phyloP scores from a whole-genome alignment of 2,329 filamentous ascomycete genomes.

The Trichoderma sp. region DNA sequence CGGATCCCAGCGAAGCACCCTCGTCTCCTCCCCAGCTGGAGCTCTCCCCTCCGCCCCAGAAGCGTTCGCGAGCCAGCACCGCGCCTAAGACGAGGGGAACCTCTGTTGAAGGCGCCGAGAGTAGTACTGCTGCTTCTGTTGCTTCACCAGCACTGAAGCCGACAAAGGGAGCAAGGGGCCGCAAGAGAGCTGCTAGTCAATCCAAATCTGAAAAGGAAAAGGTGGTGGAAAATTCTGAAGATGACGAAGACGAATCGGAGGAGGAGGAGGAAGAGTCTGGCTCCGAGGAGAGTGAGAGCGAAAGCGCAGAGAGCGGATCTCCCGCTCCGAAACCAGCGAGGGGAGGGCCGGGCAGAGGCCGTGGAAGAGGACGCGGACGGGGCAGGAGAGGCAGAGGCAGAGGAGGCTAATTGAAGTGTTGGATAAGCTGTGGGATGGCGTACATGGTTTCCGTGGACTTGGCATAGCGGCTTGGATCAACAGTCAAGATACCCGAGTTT shows the following conservation, averaged over 20 bases:
- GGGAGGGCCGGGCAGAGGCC: slow-evolving; percentile 33
- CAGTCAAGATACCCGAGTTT: slow-evolving; percentile 13
- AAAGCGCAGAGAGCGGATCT: slow-evolving; percentile 37
- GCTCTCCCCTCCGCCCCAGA: slow-evolving; percentile 39
- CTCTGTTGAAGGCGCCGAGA: slow-evolving; percentile 50
- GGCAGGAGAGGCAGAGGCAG: slow-evolving; percentile 34
- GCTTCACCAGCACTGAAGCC: slow-evolving; percentile 37
- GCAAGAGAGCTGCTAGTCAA: slow-evolving; percentile 45
- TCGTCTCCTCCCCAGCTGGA: slow-evolving; percentile 48
- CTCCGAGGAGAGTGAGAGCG: slow-evolving; percentile 35
- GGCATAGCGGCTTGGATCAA: slow-evolving; percentile 1
- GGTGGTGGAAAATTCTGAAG: slow-evolving; percentile 35
- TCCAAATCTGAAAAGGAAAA: slow-evolving; percentile 35
- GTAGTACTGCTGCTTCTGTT: slow-evolving; percentile 39
- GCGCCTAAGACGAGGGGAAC: slow-evolving; percentile 37
- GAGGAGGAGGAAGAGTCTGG: slow-evolving; percentile 35
- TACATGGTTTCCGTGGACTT: background rate
- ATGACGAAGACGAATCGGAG: slow-evolving; percentile 32
- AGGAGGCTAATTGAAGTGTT: slow-evolving; percentile 22
- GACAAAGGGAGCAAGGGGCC: slow-evolving; percentile 43
- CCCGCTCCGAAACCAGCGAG: slow-evolving; percentile 39
- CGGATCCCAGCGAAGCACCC: slow-evolving; percentile 47
- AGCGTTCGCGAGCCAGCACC: slow-evolving; percentile 46
- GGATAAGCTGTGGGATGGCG: background rate
- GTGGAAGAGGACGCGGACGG: slow-evolving; percentile 33